Base-by-base conservation (phyloP, 2,329 filamentous ascomycete genomes). In the Venturia aucupariae region DNA sequence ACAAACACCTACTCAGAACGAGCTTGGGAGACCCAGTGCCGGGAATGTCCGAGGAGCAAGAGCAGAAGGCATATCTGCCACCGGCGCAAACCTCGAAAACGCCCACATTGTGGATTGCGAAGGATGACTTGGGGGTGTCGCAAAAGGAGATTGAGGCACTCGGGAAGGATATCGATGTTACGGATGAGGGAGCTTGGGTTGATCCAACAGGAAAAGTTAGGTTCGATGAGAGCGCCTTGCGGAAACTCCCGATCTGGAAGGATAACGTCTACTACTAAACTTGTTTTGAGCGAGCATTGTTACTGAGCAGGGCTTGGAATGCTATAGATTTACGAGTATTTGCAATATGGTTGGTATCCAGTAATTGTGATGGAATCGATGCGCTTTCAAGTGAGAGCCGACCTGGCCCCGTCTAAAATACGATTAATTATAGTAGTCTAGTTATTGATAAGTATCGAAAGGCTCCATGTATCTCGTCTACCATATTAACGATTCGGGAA, bases 51-150 rank as follows among this genome's bases (percentile, higher is more conserved):
- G 66, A 44, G 71, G 61, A 64, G 19, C 32, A 51, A 41, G 60
- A 39, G n/a, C 15, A 72, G 7, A 60, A 60, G 30, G 62, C 67
- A 41, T 67, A 35, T 22, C 24, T 32, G 27, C 61, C 67, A n/a
- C 67, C 68, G 2, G 65, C 67, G 27, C 32, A 65, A n/a, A 63
- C 74, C 0, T 74, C 72, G 17, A 74, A 76, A 57, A 76, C 74
- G 1, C 78, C 78, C 2, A 74, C 75, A n/a, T 64, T 81, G 22
- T 81, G 79, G 79, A 76, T 80, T 22, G 76, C 78, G 1, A 70
- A 70, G 19, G 79, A 81, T 65, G 72, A 74, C 15, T 72, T 77
- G 70, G 78, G 78, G 3, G 74, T 80, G 10, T 75, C 72, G 3
- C 72, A 72, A 66, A 72, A 77, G 54, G 78, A 80, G 68, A 75